Evolutionary conservation across 805 yeast genomes (phyloP).

Genomic region (Saccharomycopsis fermentans): DNA sequence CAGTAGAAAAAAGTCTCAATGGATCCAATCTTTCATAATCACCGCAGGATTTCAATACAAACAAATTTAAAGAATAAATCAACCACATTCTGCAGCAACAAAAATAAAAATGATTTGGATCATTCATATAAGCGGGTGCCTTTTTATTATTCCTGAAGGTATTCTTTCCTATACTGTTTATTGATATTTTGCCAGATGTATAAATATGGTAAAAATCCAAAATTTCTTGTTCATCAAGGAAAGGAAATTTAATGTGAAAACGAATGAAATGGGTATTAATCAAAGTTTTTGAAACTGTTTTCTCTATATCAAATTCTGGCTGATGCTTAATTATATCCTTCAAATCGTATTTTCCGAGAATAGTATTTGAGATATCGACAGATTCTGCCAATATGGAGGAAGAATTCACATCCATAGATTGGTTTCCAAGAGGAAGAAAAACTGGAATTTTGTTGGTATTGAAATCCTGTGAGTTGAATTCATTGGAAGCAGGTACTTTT

Average conservation of each 20-base stretch:
- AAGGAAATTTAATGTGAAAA: conserved; percentile 47
- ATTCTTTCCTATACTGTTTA: neutral
- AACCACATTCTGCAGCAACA: conserved; percentile 48
- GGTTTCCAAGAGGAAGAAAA: neutral
- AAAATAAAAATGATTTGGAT: conserved; percentile 38
- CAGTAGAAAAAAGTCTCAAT: conserved; percentile 46
- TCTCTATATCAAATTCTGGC: conserved; percentile 45
- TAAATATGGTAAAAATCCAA: conserved; percentile 41
- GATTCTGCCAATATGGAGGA: conserved; percentile 22
- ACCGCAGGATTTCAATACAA: conserved; percentile 45
- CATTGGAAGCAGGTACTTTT: neutral
- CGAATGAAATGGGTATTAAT: conserved; percentile 46
- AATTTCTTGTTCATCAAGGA: conserved; percentile 43
- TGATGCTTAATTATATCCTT: conserved; percentile 36
- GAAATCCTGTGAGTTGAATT: neutral
- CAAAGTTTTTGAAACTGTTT: conserved; percentile 37
- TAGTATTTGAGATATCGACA: conserved; percentile 31
- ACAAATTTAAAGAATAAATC: conserved; percentile 41
- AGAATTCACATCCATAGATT: neutral
- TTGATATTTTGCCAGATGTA: conserved; percentile 23
- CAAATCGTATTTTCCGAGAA: conserved; percentile 38
- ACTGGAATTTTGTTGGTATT: neutral
- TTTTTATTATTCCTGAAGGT: neutral
- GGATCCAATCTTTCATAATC: conserved; percentile 47
- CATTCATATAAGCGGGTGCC: conserved; percentile 23